phyloP scores from a whole-genome alignment of 2,329 filamentous ascomycete genomes.

The Blastomyces silverae region DNA sequence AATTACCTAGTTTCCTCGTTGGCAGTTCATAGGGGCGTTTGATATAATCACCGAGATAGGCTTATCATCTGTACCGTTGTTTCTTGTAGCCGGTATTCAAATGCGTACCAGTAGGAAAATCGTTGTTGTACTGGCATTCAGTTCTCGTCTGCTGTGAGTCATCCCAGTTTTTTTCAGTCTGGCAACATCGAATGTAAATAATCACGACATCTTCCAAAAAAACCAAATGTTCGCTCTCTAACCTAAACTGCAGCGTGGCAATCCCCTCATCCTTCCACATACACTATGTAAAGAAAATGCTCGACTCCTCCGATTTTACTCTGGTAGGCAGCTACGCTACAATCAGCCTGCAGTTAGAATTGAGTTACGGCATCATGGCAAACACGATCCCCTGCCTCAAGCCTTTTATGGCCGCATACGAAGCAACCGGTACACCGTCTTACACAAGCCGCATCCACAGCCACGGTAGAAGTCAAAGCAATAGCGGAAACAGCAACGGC shows the following conservation, averaged over 20 bases:
- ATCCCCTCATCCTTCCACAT: constrained; percentile 37
- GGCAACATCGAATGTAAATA: neutral
- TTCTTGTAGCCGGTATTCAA: constrained; percentile 37
- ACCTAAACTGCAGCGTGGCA: constrained; percentile 32
- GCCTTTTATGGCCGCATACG: constrained; percentile 39
- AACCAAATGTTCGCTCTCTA: neutral
- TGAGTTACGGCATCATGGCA: constrained; percentile 39
- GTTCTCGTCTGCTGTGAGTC: constrained; percentile 38
- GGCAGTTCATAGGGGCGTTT: constrained; percentile 36
- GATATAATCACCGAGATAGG: constrained; percentile 39
- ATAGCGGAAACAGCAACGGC: neutral
- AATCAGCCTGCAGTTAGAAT: constrained; percentile 38
- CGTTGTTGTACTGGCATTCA: constrained; percentile 38
- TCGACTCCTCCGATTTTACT: constrained; percentile 33
- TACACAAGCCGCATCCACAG: constrained; percentile 1
- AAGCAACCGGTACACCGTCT: constrained; percentile 21
- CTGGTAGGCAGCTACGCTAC: constrained; percentile 33
- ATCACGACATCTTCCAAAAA: neutral
- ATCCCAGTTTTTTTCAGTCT: neutral
- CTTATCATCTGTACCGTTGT: constrained; percentile 35
- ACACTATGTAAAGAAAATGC: constrained; percentile 30
- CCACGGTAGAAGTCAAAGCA: neutral
- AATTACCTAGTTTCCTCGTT: constrained; percentile 32
- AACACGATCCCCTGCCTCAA: constrained; percentile 41
- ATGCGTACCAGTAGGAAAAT: constrained; percentile 36